phyloP scores from a whole-genome alignment of 192 early-diverging fungal genomes.

The Coemansia sp. region DNA sequence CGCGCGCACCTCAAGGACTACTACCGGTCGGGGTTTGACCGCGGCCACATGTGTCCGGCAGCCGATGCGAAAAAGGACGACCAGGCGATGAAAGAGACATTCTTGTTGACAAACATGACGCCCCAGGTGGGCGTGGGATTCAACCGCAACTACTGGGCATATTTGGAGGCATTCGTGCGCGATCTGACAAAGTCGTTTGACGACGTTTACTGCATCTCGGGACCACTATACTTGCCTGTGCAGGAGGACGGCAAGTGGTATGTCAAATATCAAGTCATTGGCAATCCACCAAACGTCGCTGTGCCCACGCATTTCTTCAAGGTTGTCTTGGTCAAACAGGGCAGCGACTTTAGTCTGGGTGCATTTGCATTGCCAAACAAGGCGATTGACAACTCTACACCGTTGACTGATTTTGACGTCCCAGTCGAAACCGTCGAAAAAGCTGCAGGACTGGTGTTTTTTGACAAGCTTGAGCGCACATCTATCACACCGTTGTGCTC shows the following conservation, averaged over 20 bases:
- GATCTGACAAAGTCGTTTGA: constrained; percentile 67
- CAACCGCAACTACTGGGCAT: constrained; percentile 92
- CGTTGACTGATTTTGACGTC: constrained; percentile 66
- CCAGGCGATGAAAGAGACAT: constrained; percentile 82
- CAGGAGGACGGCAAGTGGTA: constrained; percentile 73
- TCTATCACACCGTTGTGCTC: neutral
- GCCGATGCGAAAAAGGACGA: constrained; percentile 77
- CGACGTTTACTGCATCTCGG: constrained; percentile 85
- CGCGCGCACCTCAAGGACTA: constrained; percentile 82
- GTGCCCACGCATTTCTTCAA: constrained; percentile 97
- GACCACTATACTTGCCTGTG: constrained; percentile 84
- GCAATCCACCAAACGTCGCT: constrained; percentile 79
- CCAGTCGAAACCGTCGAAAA: constrained; percentile 74
- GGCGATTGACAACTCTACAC: constrained; percentile 62
- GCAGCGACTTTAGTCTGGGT: constrained; percentile 52
- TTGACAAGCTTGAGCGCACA: constrained; percentile 57
- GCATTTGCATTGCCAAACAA: constrained; percentile 87
- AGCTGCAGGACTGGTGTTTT: constrained; percentile 68
- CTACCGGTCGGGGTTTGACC: constrained; percentile 77
- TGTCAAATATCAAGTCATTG: constrained; percentile 86
- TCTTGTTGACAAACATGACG: constrained; percentile 76
- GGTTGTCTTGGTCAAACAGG: constrained; percentile 68
- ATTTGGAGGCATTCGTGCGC: constrained; percentile 81
- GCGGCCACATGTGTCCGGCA: constrained; percentile 92
- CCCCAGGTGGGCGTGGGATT: constrained; percentile 83